phyloP scores from a whole-genome alignment of 768 basidiomycete species.

The Russula sp. region DNA sequence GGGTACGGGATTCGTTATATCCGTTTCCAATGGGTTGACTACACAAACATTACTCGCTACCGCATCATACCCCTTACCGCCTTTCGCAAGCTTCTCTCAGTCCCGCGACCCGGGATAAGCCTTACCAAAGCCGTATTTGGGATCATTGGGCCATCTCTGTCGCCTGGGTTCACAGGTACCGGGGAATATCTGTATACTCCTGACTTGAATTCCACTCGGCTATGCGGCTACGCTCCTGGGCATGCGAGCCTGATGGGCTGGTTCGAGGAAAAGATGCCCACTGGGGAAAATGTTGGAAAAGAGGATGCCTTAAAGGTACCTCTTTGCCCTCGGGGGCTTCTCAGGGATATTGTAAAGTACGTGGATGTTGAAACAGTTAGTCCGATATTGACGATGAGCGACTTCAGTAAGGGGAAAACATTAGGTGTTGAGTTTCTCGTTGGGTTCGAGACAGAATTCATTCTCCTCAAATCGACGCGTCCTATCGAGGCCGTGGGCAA shows the following conservation, averaged over 20 bases:
- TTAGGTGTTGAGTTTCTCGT: slow-evolving; percentile 48
- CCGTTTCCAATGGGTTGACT: slow-evolving; percentile 64
- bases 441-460: slow-evolving; percentile 67
- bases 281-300: slow-evolving; percentile 30
- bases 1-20: slow-evolving; percentile 26
- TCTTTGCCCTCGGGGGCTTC: slow-evolving; percentile 52
- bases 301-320: slow-evolving; percentile 38
- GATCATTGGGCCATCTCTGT: slow-evolving; percentile 40
- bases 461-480: slow-evolving; percentile 47
- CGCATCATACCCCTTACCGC: slow-evolving; percentile 52
- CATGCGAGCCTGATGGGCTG: slow-evolving; percentile 62
- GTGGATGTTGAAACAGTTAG: slow-evolving; percentile 21
- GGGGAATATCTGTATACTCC: slow-evolving; percentile 59
- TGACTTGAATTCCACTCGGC: slow-evolving; percentile 49
- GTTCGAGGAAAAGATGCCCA: slow-evolving; percentile 54
- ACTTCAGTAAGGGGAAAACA: slow-evolving; percentile 32
- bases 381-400: neutral
- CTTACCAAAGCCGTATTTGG: slow-evolving; percentile 46
- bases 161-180: slow-evolving; percentile 45
- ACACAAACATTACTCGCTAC: slow-evolving; percentile 50
- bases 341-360: slow-evolving; percentile 49
- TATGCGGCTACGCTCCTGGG: slow-evolving; percentile 51
- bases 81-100: slow-evolving; percentile 47
- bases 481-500: slow-evolving; percentile 44
- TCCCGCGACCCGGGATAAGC: slow-evolving; percentile 48